Evolutionary conservation across 345 rosid genomes (phyloP).

Genomic region (Abelmoschus esculentus): DNA sequence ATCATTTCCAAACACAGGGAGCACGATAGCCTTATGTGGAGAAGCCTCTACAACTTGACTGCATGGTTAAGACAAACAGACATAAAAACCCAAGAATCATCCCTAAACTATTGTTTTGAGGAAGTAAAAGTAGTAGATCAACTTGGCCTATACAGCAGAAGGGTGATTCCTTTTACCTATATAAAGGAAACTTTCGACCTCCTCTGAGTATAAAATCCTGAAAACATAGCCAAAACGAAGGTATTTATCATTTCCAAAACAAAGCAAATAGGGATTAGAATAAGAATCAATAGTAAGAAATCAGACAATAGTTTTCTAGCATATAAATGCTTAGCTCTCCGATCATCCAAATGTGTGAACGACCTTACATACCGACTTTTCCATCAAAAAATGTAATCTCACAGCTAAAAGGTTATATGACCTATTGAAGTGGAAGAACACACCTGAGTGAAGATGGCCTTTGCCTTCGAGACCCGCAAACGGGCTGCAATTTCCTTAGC

Average conservation of each 20-base stretch:
- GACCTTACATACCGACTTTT: too few species aligned
- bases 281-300: background rate
- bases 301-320: background rate
- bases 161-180: constrained; percentile 49
- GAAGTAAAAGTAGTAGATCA: too few species aligned
- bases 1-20: constrained; percentile 47
- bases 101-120: too few species aligned
- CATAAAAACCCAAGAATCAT: too few species aligned
- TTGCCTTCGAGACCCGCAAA: constrained; percentile 68
- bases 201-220: constrained; percentile 87
- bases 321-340: too few species aligned
- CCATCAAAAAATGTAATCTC: too few species aligned
- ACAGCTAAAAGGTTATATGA: background rate
- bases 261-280: background rate
- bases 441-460: constrained; percentile 93
- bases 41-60: constrained; percentile 84
- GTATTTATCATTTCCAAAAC: too few species aligned
- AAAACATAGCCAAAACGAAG: background rate
- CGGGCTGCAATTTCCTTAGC: constrained; percentile 77
- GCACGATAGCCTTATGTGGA: constrained; percentile 61
- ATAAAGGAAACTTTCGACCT: constrained; percentile 65
- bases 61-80: constrained; percentile 5
- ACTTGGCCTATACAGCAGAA: background rate
- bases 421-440: constrained; percentile 10
- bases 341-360: too few species aligned